phyloP scores from a whole-genome alignment of 2,329 filamentous ascomycete species.

The Furcasterigmium furcatum region DNA sequence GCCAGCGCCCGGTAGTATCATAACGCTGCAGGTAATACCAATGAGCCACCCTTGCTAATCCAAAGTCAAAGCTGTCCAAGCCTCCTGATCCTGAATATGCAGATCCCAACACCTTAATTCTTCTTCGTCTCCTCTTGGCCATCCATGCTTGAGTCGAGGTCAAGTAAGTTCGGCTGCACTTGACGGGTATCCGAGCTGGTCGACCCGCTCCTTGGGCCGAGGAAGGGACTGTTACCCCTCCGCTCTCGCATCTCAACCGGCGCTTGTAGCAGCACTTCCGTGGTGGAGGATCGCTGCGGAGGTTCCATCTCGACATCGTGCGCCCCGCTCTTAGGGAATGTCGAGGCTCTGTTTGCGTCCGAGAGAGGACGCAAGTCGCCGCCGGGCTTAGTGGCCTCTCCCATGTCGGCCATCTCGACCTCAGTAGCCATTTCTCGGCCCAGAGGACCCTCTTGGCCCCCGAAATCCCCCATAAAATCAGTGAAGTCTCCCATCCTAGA shows the following conservation, averaged over 20 bases:
- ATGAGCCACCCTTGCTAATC: no score
- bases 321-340: neutral
- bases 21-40: no score
- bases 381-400: constrained; percentile 12
- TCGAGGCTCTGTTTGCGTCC: neutral
- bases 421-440: constrained; percentile 8
- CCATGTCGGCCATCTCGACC: constrained; percentile 22
- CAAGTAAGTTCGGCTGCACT: no score
- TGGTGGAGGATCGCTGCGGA: neutral
- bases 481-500: constrained; percentile 10
- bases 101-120: no score
- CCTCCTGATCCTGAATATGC: neutral
- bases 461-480: constrained; percentile 17
- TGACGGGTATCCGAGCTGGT: constrained; percentile 1
- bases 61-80: no score
- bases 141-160: no score
- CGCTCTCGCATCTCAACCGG: constrained; percentile 42
- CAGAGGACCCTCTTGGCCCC: constrained; percentile 16
- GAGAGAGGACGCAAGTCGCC: constrained; percentile 8
- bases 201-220: constrained; percentile 17
- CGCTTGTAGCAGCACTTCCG: constrained; percentile 8
- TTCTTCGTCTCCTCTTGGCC: no score
- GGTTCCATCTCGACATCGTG: neutral
- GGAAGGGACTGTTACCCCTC: constrained; percentile 17
- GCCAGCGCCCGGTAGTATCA: no score